A percentile compares a stretch with the other conserved stretches of the same genome.
These are phyloP conservation scores for Pyricularia grisea DNA, from an alignment of 2,329 filamentous ascomycete genomes.

Conservation along the genomic window DNA sequence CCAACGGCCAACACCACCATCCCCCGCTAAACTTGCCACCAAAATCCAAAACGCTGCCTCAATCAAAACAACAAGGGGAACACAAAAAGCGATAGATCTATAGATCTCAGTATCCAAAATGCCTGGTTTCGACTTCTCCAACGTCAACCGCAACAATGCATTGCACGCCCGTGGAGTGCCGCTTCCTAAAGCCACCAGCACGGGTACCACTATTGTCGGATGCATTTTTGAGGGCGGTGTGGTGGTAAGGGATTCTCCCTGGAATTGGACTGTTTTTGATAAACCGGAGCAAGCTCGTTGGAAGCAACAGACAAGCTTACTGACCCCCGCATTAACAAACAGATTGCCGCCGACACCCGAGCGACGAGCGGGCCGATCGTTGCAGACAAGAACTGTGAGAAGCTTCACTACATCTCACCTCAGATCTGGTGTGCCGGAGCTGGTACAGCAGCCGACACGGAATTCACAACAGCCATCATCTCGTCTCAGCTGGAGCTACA, in stretches of 20 bases:
- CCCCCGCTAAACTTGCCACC: background rate
- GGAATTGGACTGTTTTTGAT: background rate
- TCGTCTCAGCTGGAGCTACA: constrained; percentile 98
- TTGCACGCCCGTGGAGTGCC: constrained; percentile 91
- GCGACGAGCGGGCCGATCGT: constrained; percentile 96
- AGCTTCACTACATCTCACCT: constrained; percentile 96
- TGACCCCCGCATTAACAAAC: constrained; percentile 5
- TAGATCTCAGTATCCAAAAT: constrained; percentile 41
- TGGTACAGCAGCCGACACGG: constrained; percentile 94
- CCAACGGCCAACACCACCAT: background rate
- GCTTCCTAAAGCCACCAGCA: constrained; percentile 94
- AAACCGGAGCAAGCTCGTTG: background rate
- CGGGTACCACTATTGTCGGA: constrained; percentile 96
- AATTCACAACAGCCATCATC: constrained; percentile 98
- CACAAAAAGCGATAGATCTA: background rate
- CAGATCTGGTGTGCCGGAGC: constrained; percentile 99
- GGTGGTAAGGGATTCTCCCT: constrained; percentile 56
- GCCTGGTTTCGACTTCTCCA: constrained; percentile 98
- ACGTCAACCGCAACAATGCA: constrained; percentile 98
- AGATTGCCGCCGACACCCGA: constrained; percentile 97
- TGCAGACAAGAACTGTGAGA: constrained; percentile 99
- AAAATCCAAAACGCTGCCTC: background rate
- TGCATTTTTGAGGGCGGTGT: constrained; percentile 95
- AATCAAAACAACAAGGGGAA: background rate
- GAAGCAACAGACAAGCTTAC: background rate